A percentile compares a stretch with the other conserved stretches of the same genome.
Evolutionary conservation across 306 rosid genomes (phyloP).

Genomic region (Citrullus mucosospermus): DNA sequence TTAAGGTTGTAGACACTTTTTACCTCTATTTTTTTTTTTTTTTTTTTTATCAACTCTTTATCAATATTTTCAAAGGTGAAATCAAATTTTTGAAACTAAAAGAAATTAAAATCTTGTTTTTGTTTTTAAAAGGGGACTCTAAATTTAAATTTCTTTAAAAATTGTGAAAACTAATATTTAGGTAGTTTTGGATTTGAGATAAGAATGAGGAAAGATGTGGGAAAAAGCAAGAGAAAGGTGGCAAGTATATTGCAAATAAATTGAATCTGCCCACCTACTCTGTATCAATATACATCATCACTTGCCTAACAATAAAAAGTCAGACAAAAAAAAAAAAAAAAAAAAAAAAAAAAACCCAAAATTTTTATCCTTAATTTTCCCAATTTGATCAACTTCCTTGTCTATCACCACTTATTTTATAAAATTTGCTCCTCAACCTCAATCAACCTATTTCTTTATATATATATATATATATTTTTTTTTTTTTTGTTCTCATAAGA

Average conservation of each 20-base stretch:
- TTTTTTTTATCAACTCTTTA: too few relatives aligned
- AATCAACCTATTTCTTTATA: neutral
- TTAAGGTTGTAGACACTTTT: too few relatives aligned
- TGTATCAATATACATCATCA: neutral
- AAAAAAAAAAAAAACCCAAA: neutral
- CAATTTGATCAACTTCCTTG: neutral
- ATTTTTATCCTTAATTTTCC: neutral
- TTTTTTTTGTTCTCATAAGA: too few relatives aligned
- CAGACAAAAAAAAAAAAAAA: constrained; percentile 1
- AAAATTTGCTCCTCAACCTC: neutral
- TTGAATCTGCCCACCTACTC: neutral
- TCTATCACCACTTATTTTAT: neutral
- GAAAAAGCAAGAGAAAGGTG: neutral
- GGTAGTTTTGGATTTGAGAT: neutral
- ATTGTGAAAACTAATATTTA: too few relatives aligned
- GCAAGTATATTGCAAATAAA: neutral
- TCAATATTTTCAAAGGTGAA: too few relatives aligned
- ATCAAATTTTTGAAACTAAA: too few relatives aligned
- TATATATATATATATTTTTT: too few relatives aligned
- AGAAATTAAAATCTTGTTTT: too few relatives aligned
- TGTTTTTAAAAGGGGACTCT: too few relatives aligned
- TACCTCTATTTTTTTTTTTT: too few relatives aligned
- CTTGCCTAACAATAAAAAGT: constrained; percentile 8
- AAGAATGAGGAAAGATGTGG: neutral
- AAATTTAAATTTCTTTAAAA: too few relatives aligned